Conservation (phyloP, 2,329 filamentous ascomycete species). For the Aspergillus alliaceus region DNA sequence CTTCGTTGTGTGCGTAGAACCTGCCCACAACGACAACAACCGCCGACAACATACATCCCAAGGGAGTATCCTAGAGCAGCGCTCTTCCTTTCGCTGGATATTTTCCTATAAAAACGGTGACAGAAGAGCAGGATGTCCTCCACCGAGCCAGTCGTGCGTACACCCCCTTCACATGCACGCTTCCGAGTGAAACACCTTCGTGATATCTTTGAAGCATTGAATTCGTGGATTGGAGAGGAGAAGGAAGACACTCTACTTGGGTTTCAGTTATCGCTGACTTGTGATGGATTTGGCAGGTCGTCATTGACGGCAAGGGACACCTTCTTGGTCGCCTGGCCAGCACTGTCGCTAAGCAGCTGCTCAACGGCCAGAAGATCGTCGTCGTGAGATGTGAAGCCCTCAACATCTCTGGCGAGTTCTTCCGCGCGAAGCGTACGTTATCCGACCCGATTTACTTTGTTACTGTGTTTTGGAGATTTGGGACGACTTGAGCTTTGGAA, state of each 20-base stretch:
- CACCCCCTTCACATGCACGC: slow-evolving; percentile 16
- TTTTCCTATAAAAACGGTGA: slow-evolving; percentile 43
- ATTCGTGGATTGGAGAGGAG: background rate
- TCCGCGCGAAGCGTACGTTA: slow-evolving; percentile 98
- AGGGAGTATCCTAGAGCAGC: slow-evolving; percentile 43
- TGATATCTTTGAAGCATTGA: slow-evolving; percentile 5
- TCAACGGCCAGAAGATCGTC: slow-evolving; percentile 99
- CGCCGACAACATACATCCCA: slow-evolving; percentile 47
- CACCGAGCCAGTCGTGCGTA: slow-evolving; percentile 66
- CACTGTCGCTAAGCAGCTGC: slow-evolving; percentile 98
- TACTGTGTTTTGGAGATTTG: slow-evolving; percentile 13
- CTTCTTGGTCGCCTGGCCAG: slow-evolving; percentile 98
- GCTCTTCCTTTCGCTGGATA: slow-evolving; percentile 43
- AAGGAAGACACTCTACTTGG: background rate
- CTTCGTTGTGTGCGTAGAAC: slow-evolving; percentile 44
- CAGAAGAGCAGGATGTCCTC: slow-evolving; percentile 60
- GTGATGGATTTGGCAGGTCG: slow-evolving; percentile 65
- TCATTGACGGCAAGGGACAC: slow-evolving; percentile 99
- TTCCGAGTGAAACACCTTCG: slow-evolving; percentile 7
- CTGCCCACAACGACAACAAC: slow-evolving; percentile 48
- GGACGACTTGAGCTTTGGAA: slow-evolving; percentile 4
- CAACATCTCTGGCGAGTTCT: slow-evolving; percentile 99
- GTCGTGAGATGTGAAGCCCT: slow-evolving; percentile 97
- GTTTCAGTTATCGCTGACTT: slow-evolving; percentile 38
- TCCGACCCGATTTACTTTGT: slow-evolving; percentile 23